A percentile compares a stretch with the other conserved stretches of the same genome.
Evolutionary conservation across 108 stramenopile genomes (phyloP).

Genomic region (Parmales sp.): DNA sequence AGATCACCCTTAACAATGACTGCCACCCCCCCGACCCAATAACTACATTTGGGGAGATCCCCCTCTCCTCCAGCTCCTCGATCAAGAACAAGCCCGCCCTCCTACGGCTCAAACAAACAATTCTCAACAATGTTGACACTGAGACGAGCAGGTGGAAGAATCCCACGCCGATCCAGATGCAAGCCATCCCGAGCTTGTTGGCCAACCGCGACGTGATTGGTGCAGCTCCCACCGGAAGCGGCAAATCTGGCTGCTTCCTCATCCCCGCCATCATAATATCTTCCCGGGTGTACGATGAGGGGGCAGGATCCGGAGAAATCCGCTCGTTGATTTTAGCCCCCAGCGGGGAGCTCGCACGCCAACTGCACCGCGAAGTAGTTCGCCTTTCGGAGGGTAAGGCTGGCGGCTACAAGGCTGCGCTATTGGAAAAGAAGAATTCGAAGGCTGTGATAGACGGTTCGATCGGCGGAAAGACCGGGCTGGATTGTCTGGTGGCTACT

Average conservation of each 20-base stretch:
- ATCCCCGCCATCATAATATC: constrained; percentile 58
- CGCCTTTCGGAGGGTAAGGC: constrained; percentile 69
- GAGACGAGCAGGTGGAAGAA: constrained; percentile 83
- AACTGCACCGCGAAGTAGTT: constrained; percentile 84
- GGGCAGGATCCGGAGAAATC: constrained; percentile 42
- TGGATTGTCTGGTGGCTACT: constrained; percentile 66
- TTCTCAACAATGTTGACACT: constrained; percentile 62
- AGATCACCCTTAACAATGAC: constrained; percentile 43
- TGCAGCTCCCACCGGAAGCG: constrained; percentile 72
- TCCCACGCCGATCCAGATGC: constrained; percentile 90
- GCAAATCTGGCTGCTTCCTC: constrained; percentile 82
- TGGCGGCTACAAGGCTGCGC: constrained; percentile 54
- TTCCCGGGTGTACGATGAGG: background rate
- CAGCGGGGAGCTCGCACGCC: constrained; percentile 84
- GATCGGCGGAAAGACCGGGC: constrained; percentile 48
- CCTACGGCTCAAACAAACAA: constrained; percentile 25
- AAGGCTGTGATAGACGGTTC: constrained; percentile 40
- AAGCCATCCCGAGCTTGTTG: constrained; percentile 61
- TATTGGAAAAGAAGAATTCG: constrained; percentile 71
- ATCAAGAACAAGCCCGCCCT: constrained; percentile 25
- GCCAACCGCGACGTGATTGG: constrained; percentile 73
- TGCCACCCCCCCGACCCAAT: constrained; percentile 59
- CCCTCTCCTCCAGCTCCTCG: background rate
- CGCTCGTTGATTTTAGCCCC: constrained; percentile 78
- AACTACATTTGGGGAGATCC: background rate